Base-by-base conservation (phyloP, 2,329 filamentous ascomycete genomes). In the Ophidiomyces ophidiicola region DNA sequence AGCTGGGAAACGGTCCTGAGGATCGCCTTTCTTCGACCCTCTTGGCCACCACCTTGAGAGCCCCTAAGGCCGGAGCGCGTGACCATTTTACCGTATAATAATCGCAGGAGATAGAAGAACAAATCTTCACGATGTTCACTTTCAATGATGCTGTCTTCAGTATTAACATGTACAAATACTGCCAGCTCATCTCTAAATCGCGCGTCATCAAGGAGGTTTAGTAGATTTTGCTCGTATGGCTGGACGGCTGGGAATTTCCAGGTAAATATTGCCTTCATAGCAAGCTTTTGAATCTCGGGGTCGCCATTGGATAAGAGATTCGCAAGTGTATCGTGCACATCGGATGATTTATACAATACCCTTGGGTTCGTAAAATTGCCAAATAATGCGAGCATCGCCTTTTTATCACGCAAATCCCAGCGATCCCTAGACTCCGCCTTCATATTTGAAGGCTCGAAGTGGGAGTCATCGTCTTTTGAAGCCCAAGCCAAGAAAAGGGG, bases 161-260 rank as follows among this genome's bases (percentile, higher is more conserved):
- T 54, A 12, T 82, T 78, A 11, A 80, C 74, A 53, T 85, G 80
- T 38, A 98, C 72, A 47, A 98, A 81, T 3, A 90, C 76, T 0
- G 85, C 80, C n/a, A 98, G 71, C 56, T 96, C 88, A 53, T 96
- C 90, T 53, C 86, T 84, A 62, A 96, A 94, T 34, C 83, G 75
- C 17, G 82, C 78, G 46, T 96, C 90, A 48, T 98, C 90, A 6
- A 96, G 72, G 1, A 98, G 68, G 50, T 85, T 87, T 45, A 85
- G 72, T 17, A 98, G 62, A 49, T 87, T 84, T 49, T 94, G 86
- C 51, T 86, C 76, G 53, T 96, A 94, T 0, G 78, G 71, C 44
- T 71, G 72, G 35, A 98, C 68, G 6, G 72, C 76, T 2, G 79
- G 70, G 42, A 82, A 74, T 57, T 94, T 96, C 88, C 90, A 98